Base-by-base conservation (phyloP, 306 rosid genomes). In the Rubus parviflorus region DNA sequence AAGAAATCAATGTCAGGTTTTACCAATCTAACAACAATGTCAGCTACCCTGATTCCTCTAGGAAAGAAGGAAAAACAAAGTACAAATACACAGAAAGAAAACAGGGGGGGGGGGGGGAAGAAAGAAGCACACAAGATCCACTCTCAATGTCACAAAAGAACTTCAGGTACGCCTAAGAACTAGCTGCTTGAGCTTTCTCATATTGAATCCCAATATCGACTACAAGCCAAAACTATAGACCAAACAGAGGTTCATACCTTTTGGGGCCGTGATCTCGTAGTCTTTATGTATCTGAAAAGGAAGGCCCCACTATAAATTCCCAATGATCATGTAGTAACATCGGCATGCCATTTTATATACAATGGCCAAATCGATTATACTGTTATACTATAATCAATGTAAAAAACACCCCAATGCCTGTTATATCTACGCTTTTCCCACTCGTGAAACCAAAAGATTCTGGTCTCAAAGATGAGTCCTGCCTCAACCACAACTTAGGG, bases 161-260 rank as follows among this genome's bases (percentile, higher is more conserved):
- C 30, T 43, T 43, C 20, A 63, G 64, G 56, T 23, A 63, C 5
- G 51, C 57, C 68, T 51, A 23, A 73, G 47, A 79, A 40, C 65
- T 60, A 48, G 77, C 12, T 8, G 6, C 15, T n/a, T 53, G 41
- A 38, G 41, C 8, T 69, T n/a, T 19, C n/a, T n/a, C 58, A 46
- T 19, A 12, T 7, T 56, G 49, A 58, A 56, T 14, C 47, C 46
- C n/a, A 56, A 77, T 11, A 43, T 11, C 45, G 48, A 48, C 23
- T 37, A 58, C 15, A 48, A 43, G 23, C 17, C 41, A 60, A 47
- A 38, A 49, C 54, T 9, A 13, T 62, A 13, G 54, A 37, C 46
- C 30, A 47, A 8, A 47, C 38, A 35, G 51, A 35, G 38, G 71
- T 13, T 47, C 40, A 46, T 42, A 40, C 35, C 75, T 38, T 51